Conservation (phyloP, 2,329 filamentous ascomycete genomes). For the Claviceps sp. region DNA sequence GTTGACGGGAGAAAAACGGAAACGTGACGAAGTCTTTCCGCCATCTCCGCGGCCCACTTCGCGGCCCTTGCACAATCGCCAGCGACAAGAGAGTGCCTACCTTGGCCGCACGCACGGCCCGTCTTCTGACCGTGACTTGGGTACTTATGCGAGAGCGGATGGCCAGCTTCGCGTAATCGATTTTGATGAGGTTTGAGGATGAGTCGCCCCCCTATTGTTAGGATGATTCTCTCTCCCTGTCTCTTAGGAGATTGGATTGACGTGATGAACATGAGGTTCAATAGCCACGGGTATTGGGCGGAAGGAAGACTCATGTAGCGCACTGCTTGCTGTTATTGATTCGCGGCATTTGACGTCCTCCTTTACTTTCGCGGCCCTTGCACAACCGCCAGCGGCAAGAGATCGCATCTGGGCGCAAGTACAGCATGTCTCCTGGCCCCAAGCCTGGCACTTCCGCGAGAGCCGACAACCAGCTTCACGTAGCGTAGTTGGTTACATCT, state of each 20-base stretch:
- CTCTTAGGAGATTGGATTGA: too few relatives aligned
- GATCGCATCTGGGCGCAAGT: slow-evolving; percentile 17
- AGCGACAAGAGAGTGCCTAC: slow-evolving; percentile 23
- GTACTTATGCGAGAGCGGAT: slow-evolving; percentile 23
- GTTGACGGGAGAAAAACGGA: slow-evolving; percentile 22
- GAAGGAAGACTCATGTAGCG: too few relatives aligned
- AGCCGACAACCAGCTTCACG: slow-evolving; percentile 20
- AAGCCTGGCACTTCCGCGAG: slow-evolving; percentile 21
- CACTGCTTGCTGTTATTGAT: too few relatives aligned
- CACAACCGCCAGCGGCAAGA: slow-evolving; percentile 25
- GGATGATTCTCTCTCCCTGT: background rate
- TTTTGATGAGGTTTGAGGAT: slow-evolving; percentile 12
- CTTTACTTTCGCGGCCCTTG: slow-evolving; percentile 14
- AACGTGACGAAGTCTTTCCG: slow-evolving; percentile 22
- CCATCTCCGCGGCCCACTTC: slow-evolving; percentile 8
- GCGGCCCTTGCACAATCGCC: slow-evolving; percentile 23
- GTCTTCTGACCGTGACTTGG: slow-evolving; percentile 18
- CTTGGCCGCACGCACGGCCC: slow-evolving; percentile 11
- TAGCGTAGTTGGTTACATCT: slow-evolving; percentile 17
- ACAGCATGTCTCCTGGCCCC: slow-evolving; percentile 15
- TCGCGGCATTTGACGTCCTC: too few relatives aligned
- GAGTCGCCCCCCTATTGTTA: background rate
- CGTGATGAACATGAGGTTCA: too few relatives aligned
- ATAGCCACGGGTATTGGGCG: too few relatives aligned
- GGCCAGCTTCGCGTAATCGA: slow-evolving; percentile 18